phyloP scores from a whole-genome alignment of 129 eudicot genomes.

The Escallonia herrerae region DNA sequence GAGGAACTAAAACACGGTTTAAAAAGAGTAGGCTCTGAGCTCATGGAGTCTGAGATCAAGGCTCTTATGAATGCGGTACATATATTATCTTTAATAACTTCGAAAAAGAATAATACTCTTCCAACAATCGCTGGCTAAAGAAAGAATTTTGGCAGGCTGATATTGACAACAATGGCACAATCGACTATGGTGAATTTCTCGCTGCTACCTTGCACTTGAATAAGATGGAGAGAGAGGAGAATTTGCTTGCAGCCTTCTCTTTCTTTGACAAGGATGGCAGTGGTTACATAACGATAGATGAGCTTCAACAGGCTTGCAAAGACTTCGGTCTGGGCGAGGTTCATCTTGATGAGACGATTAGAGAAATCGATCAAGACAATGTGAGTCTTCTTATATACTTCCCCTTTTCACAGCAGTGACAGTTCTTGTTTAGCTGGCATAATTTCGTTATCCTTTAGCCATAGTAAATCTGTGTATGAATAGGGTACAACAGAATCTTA shows the following conservation, averaged over 20 bases:
- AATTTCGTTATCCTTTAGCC: too few species aligned
- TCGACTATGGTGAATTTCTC: constrained; percentile 58
- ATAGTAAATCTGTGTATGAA: too few species aligned
- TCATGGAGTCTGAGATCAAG: constrained; percentile 50
- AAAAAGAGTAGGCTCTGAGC: constrained; percentile 40
- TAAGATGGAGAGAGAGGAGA: constrained; percentile 57
- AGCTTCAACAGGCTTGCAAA: constrained; percentile 57
- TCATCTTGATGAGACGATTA: constrained; percentile 45
- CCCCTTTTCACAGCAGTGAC: too few species aligned
- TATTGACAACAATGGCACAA: constrained; percentile 51
- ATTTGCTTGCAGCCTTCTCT: constrained; percentile 43
- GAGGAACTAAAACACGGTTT: constrained; percentile 57
- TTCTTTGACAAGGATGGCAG: constrained; percentile 59
- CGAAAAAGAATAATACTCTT: too few species aligned
- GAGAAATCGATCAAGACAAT: constrained; percentile 50
- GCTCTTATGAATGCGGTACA: constrained; percentile 54
- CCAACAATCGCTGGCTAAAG: too few species aligned
- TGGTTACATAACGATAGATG: constrained; percentile 53
- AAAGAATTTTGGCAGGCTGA: constrained; percentile 36
- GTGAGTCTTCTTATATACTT: constrained; percentile 15
- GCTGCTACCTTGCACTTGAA: constrained; percentile 61
- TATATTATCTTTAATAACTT: not conserved
- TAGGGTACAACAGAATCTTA: too few species aligned
- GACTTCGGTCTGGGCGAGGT: constrained; percentile 43
- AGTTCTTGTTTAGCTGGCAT: too few species aligned